These are phyloP conservation scores for Astrothelium macrocarpum DNA, from an alignment of 495 filamentous ascomycete genomes.

Conservation along the genomic window DNA sequence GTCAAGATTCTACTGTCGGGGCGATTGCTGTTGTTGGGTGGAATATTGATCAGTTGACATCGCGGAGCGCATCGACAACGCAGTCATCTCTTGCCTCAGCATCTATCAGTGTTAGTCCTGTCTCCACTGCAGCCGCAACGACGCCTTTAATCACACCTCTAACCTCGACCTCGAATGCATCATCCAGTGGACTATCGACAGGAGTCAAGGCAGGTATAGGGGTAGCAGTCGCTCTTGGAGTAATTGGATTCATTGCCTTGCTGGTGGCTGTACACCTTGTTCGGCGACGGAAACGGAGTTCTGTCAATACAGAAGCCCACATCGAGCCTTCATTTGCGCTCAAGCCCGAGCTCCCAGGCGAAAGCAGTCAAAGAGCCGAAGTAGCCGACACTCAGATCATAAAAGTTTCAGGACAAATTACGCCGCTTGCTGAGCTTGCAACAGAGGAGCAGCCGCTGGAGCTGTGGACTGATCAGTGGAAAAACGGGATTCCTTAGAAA, in stretches of 20 bases:
- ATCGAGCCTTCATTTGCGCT: neutral
- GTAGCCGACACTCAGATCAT: neutral
- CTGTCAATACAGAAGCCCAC: neutral
- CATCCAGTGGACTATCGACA: neutral
- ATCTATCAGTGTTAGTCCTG: neutral
- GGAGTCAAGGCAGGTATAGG: neutral
- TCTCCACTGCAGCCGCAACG: neutral
- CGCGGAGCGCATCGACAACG: neutral
- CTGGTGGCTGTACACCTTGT: neutral
- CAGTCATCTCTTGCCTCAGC: too few species aligned
- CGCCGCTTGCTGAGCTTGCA: neutral
- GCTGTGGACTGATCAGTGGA: neutral
- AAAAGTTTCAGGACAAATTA: neutral
- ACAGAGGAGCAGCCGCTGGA: neutral
- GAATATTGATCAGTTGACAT: neutral
- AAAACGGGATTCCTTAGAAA: too few species aligned
- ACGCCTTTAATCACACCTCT: neutral
- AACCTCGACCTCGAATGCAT: neutral
- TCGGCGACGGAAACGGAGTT: neutral
- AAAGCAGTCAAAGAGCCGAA: neutral
- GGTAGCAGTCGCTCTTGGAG: neutral
- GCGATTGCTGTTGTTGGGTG: conserved; percentile 1
- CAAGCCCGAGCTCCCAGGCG: neutral
- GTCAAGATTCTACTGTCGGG: neutral
- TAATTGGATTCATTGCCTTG: neutral